Evolutionary conservation across 768 basidiomycete species (phyloP).

Genomic region (Amanita rubescens): DNA sequence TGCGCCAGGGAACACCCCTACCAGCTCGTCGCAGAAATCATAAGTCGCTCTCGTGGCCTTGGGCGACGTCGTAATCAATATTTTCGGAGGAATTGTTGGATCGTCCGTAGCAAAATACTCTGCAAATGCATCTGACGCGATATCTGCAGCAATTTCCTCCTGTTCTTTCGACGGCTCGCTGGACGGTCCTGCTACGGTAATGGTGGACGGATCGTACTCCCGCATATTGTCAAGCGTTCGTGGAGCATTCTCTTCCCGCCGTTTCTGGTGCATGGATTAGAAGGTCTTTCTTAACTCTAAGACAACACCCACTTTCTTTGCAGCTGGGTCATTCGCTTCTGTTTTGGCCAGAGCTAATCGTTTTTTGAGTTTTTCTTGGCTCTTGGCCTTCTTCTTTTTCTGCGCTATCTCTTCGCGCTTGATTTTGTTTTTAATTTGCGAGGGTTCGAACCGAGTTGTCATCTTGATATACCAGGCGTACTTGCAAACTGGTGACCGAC

Average conservation of each 20-base stretch:
- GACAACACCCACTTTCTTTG: slow-evolving; percentile 56
- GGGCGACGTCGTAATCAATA: slow-evolving; percentile 85
- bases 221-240: slow-evolving; percentile 91
- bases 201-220: slow-evolving; percentile 64
- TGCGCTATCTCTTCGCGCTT: slow-evolving; percentile 74
- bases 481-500: neutral
- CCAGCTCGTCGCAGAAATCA: slow-evolving; percentile 88
- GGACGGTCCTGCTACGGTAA: slow-evolving; percentile 50
- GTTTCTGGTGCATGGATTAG: slow-evolving; percentile 44
- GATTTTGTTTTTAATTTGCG: slow-evolving; percentile 77
- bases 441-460: slow-evolving; percentile 50
- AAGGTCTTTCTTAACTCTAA: neutral
- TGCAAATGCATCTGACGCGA: slow-evolving; percentile 71
- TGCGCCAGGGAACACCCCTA: slow-evolving; percentile 85
- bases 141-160: slow-evolving; percentile 59
- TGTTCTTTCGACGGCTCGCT: slow-evolving; percentile 27
- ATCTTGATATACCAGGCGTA: slow-evolving; percentile 39
- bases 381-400: slow-evolving; percentile 72
- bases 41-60: slow-evolving; percentile 87
- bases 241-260: slow-evolving; percentile 79
- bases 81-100: slow-evolving; percentile 71
- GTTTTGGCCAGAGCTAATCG: slow-evolving; percentile 71
- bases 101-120: slow-evolving; percentile 66
- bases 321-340: slow-evolving; percentile 67
- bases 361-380: slow-evolving; percentile 72